These are phyloP conservation scores for Apophysomyces variabilis DNA, from an alignment of 371 early-diverging fungal genomes.

Conservation along the genomic window DNA sequence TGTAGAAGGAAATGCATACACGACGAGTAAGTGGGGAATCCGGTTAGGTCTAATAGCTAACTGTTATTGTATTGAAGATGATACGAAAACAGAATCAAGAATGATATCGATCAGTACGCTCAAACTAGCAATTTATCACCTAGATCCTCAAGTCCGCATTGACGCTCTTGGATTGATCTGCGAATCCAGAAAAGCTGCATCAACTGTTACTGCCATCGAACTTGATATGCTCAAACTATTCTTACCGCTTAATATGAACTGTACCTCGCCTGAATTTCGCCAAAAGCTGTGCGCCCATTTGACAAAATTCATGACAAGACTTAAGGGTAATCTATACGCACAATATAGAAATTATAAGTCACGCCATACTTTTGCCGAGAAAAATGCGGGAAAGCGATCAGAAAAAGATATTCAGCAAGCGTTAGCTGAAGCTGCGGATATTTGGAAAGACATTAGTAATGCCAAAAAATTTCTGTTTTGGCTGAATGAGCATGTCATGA, in stretches of 20 bases:
- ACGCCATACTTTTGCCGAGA: constrained; percentile 27
- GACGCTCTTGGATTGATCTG: constrained; percentile 84
- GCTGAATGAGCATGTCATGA: constrained; percentile 41
- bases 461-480: constrained; percentile 45
- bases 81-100: constrained; percentile 12
- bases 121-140: constrained; percentile 70
- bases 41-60: not conserved
- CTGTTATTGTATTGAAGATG: constrained; percentile 13
- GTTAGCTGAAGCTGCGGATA: constrained; percentile 21
- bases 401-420: constrained; percentile 21
- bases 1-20: constrained; percentile 55
- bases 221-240: constrained; percentile 60
- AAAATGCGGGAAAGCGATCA: constrained; percentile 12
- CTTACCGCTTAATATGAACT: constrained; percentile 70
- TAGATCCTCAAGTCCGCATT: constrained; percentile 75
- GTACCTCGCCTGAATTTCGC: constrained; percentile 80
- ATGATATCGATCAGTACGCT: constrained; percentile 44
- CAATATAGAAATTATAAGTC: constrained; percentile 43
- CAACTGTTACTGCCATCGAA: constrained; percentile 63
- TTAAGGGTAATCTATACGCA: constrained; percentile 57
- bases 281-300: constrained; percentile 70
- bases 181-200: constrained; percentile 71
- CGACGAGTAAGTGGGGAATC: constrained; percentile 13
- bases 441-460: constrained; percentile 27
- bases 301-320: constrained; percentile 57